Percentiles rank a stretch among this genome's conserved stretches.
Conservation (phyloP, 768 basidiomycete species). For the Neoboletus subvelutipes region DNA sequence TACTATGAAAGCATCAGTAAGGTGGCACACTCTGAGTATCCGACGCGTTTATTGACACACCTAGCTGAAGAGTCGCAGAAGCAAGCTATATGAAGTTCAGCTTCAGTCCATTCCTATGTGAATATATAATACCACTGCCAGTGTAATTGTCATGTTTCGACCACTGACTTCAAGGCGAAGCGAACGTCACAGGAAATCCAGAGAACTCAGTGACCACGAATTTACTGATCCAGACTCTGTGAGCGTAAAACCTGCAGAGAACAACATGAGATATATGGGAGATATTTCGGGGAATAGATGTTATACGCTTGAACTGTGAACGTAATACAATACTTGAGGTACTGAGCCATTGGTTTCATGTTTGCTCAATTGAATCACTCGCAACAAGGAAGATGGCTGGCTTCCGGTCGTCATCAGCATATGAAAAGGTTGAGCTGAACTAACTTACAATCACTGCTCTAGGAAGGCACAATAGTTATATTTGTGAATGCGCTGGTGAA, state of each 20-base stretch:
- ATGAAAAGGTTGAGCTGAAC: background rate
- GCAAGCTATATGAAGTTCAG: constrained; percentile 1
- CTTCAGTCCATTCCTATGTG: background rate
- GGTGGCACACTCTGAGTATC: background rate
- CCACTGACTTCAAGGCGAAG: constrained; percentile 11
- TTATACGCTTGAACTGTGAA: constrained; percentile 18
- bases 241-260: constrained; percentile 19
- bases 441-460: background rate
- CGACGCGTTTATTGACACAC: background rate
- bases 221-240: constrained; percentile 26
- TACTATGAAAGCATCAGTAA: constrained; percentile 1
- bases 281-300: background rate
- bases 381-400: background rate
- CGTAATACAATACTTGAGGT: constrained; percentile 9
- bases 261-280: background rate
- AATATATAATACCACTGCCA: constrained; percentile 14
- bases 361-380: background rate
- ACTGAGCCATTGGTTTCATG: background rate
- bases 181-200: background rate
- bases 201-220: background rate
- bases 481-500: background rate
- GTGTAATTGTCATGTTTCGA: constrained; percentile 6
- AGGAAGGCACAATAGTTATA: background rate
- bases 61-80: constrained; percentile 5
- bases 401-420: background rate